Base-by-base conservation (phyloP, 768 basidiomycete species). In the Tricholoma matsutake region DNA sequence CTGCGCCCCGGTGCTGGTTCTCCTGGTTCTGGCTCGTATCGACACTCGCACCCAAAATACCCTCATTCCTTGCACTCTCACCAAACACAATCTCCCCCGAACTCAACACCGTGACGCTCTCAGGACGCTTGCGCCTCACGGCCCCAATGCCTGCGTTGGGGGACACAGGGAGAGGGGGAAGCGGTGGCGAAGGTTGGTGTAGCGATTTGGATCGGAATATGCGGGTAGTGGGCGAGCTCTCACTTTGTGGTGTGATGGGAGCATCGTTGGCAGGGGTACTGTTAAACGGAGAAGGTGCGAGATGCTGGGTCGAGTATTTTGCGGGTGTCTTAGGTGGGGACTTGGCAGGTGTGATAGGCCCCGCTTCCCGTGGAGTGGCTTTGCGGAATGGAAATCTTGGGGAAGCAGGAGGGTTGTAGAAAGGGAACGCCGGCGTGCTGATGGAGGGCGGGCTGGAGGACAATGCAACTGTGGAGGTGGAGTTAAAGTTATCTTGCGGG, bases 191-290 rank as follows among this genome's bases (percentile, higher is more conserved):
- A 1, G 76, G 73, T 60, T 82, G 78, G 67, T 84, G 81, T 71
- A 87, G 66, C 0, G 85, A 86, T 65, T 80, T 84, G 37, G 83
- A 84, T 9, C 87, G 78, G 53, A 77, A 76, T 9, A 83, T 74
- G 13, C 83, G 78, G 1, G 68, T 59, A 2, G 72, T 72, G 14
- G 75, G 75, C 6, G 73, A 72, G 34, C 3, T 41, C 14, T 41
- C 39, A 9, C 64, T 61, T 54, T 66, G 66, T 14, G 63, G 49
- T 8, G 64, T 62, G 6, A 14, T 37, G 35, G 35, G 35, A 37
- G 35, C 2, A 10, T 14, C 9, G 35, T 37, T 37, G 35, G 9
- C 14, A 14, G 9, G 35, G 35, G 35, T 14, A 14, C 14, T 25
- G 22, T 25, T 25, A 25, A 25, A 37, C 14, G 35, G 35, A 9